phyloP scores from a whole-genome alignment of 2,329 filamentous ascomycete species.

The Botryotinia calthae region DNA sequence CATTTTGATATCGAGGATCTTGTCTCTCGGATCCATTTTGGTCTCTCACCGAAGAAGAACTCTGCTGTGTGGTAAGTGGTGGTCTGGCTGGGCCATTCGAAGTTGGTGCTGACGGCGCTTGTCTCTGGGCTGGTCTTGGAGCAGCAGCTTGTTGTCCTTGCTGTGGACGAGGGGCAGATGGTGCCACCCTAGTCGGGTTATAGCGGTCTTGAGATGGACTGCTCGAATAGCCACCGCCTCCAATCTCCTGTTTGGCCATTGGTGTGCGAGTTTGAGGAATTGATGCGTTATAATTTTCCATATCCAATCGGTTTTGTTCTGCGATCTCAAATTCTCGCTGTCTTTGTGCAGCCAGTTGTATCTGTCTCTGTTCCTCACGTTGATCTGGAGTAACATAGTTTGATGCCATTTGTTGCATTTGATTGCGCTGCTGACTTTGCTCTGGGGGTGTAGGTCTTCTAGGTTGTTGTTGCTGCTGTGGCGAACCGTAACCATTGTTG shows the following conservation, averaged over 20 bases:
- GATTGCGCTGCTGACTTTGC: conserved; percentile 52
- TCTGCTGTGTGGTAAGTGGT: conserved; percentile 50
- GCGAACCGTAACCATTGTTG: conserved; percentile 43
- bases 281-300: conserved; percentile 86
- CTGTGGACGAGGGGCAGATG: conserved; percentile 66
- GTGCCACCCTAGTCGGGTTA: conserved; percentile 81
- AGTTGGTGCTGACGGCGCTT: conserved; percentile 72
- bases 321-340: conserved; percentile 55
- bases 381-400: conserved; percentile 53
- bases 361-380: conserved; percentile 56
- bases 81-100: conserved; percentile 45
- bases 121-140: conserved; percentile 64
- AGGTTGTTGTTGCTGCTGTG: conserved; percentile 26
- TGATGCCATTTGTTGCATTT: conserved; percentile 55
- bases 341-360: conserved; percentile 58
- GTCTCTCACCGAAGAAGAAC: conserved; percentile 45
- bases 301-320: conserved; percentile 69
- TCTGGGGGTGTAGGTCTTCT: conserved; percentile 48
- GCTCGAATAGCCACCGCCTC: conserved; percentile 63
- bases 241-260: conserved; percentile 85
- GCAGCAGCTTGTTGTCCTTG: conserved; percentile 43
- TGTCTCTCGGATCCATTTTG: conserved; percentile 37
- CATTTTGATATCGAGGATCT: conserved; percentile 42
- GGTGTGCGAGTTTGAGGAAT: conserved; percentile 78
- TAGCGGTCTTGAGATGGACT: conserved; percentile 58